Percentiles rank a stretch among this genome's conserved stretches.
Evolutionary conservation across 2,329 filamentous ascomycete species (phyloP).

Genomic region (Ascomycota sp.): DNA sequence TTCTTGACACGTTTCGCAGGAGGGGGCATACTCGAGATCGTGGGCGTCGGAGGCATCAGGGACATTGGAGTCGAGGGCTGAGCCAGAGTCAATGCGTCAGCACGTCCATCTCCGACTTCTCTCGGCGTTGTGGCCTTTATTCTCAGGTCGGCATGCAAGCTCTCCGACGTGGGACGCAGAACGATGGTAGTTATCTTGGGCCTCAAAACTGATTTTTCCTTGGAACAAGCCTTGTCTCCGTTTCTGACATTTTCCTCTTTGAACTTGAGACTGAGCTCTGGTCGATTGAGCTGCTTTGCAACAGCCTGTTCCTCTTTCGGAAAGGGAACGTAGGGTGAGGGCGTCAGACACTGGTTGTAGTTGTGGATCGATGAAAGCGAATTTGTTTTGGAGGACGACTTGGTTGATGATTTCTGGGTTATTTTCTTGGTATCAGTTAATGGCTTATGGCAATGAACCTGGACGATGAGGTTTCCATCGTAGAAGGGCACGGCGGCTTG

Average conservation of each 20-base stretch:
- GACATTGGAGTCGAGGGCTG: conserved; percentile 44
- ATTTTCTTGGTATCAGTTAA: conserved; percentile 36
- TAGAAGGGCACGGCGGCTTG: conserved; percentile 62
- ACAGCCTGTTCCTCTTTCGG: conserved; percentile 33
- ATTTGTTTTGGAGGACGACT: conserved; percentile 36
- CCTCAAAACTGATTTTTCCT: conserved; percentile 20
- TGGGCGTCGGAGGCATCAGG: conserved; percentile 39
- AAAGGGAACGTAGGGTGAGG: conserved; percentile 66
- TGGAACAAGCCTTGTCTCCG: conserved; percentile 31
- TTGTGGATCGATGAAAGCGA: conserved; percentile 76
- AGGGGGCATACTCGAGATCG: conserved; percentile 34
- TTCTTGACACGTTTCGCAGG: conserved; percentile 49
- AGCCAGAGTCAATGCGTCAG: conserved; percentile 25
- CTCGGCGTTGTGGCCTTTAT: conserved; percentile 55
- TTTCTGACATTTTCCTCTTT: conserved; percentile 18
- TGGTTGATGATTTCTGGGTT: conserved; percentile 18
- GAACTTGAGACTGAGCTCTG: conserved; percentile 14
- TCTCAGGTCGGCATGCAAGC: conserved; percentile 53
- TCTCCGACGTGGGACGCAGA: conserved; percentile 64
- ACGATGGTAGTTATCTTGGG: conserved; percentile 58
- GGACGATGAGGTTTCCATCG: conserved; percentile 84
- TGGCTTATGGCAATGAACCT: conserved; percentile 75
- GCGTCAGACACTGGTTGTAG: conserved; percentile 74
- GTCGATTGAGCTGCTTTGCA: conserved; percentile 10
- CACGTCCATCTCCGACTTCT: conserved; percentile 15